Evolutionary conservation across 192 early-diverging fungal species (phyloP), one percentile per base, ranked within the genome.

Genomic region (Coemansia sp.): DNA sequence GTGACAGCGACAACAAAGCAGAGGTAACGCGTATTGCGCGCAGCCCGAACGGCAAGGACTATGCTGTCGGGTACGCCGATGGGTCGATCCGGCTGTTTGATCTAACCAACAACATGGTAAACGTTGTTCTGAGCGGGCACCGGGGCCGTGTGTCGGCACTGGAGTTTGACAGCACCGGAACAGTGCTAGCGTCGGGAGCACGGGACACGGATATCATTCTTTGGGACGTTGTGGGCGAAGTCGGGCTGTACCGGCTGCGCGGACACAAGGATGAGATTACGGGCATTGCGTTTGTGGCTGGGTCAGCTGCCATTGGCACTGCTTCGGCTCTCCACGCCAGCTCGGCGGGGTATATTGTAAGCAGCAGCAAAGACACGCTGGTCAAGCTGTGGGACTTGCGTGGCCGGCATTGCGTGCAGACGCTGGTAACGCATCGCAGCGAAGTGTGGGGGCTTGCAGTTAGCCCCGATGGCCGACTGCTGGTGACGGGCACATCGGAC

Each of bases 261-360:
- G 96, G 96, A 13, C 96, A 99, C 79, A 97, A 96, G 73, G 95
- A 99, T 72, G 92, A 95, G 75, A 85, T 99, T 41, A 96, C 96
- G 23, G 80, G 57, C 0, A 70, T 83, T 14, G 72, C 63, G 11
- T 83, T 83, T 72, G 50, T 83, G n/a, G 52, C 52, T 2, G 52
- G 52, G 16, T 34, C 52, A 6, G n/a, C 61, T 11, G 72, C 83
- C 9, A 23, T 41, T 23, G 59, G 43, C 25, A 57, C 56, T 4
- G 64, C 28, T 1, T 65, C 66, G 38, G 76, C 81, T 11, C 80
- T 82, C 11, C 80, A 79, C 28, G 84, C 82, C 9, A 76, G 86
- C 23, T 80, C 82, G 3, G 73, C 77, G 35, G 89, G 88, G 8
- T 90, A 94, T 61, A 61, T 99, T 65, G 64, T 99, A 31, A 94